These are phyloP conservation scores for Penicillium silybi DNA, from an alignment of 495 filamentous ascomycete species.

Conservation along the genomic window DNA sequence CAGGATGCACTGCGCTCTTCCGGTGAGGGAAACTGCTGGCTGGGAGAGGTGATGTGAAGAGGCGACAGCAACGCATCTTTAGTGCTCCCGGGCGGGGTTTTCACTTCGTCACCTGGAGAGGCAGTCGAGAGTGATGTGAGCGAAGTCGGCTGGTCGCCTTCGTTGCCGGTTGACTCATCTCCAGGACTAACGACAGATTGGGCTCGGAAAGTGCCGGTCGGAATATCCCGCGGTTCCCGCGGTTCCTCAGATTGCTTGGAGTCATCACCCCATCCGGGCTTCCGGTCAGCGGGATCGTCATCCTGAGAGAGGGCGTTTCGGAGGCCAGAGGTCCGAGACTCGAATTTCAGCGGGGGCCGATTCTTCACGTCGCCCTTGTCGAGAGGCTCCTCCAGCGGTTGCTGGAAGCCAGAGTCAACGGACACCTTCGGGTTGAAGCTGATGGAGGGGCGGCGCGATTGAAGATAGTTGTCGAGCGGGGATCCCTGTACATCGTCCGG, in stretches of 20 bases:
- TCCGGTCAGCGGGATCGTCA: constrained; percentile 15
- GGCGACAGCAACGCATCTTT: constrained; percentile 53
- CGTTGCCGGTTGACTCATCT: constrained; percentile 19
- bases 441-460: constrained; percentile 39
- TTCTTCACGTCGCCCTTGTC: constrained; percentile 28
- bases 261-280: constrained; percentile 20
- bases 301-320: constrained; percentile 38
- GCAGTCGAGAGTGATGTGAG: constrained; percentile 58
- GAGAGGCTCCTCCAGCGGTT: constrained; percentile 38
- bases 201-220: constrained; percentile 26
- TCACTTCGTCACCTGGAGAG: constrained; percentile 51
- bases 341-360: constrained; percentile 28
- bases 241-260: constrained; percentile 19
- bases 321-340: constrained; percentile 38
- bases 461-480: constrained; percentile 42
- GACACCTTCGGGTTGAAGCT: constrained; percentile 40
- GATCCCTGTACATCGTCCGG: constrained; percentile 40
- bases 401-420: constrained; percentile 34
- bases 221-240: constrained; percentile 26
- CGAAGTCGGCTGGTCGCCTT: constrained; percentile 49
- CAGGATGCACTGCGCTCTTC: constrained; percentile 45
- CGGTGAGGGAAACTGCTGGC: constrained; percentile 40
- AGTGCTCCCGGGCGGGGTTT: constrained; percentile 46
- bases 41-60: constrained; percentile 43
- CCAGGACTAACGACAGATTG: constrained; percentile 21